Percentiles rank a stretch among this genome's conserved stretches.
Conservation (phyloP, 768 basidiomycete species). For the Boletus sensibilis region DNA sequence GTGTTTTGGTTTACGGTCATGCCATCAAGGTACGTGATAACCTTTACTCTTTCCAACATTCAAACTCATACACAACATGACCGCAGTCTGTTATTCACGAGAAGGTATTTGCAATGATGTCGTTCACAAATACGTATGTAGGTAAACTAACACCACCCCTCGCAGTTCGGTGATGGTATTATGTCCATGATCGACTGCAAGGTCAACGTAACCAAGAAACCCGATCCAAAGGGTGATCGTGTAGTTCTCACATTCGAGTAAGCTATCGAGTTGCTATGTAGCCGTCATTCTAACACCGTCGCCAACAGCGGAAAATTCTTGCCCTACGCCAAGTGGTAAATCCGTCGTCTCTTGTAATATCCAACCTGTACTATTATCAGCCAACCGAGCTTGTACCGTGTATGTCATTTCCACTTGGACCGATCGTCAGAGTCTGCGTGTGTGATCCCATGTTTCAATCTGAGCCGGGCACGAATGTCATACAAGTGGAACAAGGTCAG, state of each 20-base stretch:
- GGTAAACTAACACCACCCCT: background rate
- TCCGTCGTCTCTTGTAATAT: background rate
- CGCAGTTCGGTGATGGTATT: conserved; percentile 80
- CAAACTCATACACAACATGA: conserved; percentile 1
- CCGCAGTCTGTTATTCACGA: conserved; percentile 70
- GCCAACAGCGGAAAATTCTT: conserved; percentile 69
- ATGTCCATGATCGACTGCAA: conserved; percentile 90
- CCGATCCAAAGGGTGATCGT: conserved; percentile 76
- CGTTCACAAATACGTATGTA: background rate
- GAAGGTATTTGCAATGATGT: conserved; percentile 43
- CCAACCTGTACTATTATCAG: conserved; percentile 1
- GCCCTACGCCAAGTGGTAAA: conserved; percentile 68
- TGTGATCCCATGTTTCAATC: conserved; percentile 12
- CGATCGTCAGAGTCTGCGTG: background rate
- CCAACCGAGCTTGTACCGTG: background rate
- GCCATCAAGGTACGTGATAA: conserved; percentile 63
- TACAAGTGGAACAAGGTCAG: conserved; percentile 9
- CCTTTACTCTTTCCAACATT: background rate
- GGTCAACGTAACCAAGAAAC: conserved; percentile 63
- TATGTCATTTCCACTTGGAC: conserved; percentile 7
- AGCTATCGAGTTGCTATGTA: conserved; percentile 26
- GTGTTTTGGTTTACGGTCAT: conserved; percentile 74
- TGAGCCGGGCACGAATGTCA: background rate
- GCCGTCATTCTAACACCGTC: conserved; percentile 1
- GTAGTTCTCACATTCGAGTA: conserved; percentile 80